Percentiles rank a stretch among this genome's conserved stretches.
Evolutionary conservation across 2,329 filamentous ascomycete species (phyloP).

Genomic region (Aspergillus sp.): DNA sequence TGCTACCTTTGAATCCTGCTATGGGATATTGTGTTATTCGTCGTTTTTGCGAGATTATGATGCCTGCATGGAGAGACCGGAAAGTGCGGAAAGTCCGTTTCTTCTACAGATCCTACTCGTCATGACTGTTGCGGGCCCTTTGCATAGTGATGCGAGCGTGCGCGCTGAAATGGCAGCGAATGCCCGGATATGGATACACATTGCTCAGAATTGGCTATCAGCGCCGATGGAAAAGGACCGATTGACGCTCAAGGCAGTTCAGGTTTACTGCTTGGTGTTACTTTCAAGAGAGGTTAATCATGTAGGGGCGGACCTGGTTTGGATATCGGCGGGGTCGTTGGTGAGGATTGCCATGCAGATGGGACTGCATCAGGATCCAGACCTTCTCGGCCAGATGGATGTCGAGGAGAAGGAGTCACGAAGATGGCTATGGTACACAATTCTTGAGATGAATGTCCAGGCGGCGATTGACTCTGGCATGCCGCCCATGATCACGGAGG

Average conservation of each 20-base stretch:
- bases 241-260: constrained; percentile 15
- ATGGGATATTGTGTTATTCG: constrained; percentile 27
- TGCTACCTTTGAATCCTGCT: constrained; percentile 27
- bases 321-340: constrained; percentile 33
- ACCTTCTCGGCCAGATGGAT: constrained; percentile 19
- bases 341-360: constrained; percentile 31
- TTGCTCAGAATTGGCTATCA: constrained; percentile 22
- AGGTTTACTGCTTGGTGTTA: constrained; percentile 20
- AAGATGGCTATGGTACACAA: constrained; percentile 35
- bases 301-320: constrained; percentile 32
- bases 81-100: constrained; percentile 8
- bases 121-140: constrained; percentile 13
- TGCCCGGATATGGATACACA: constrained; percentile 13
- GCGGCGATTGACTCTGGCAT: constrained; percentile 31
- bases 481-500: constrained; percentile 27
- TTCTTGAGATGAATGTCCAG: constrained; percentile 36
- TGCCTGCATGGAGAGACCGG: constrained; percentile 13
- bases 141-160: constrained; percentile 10
- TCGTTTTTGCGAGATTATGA: constrained; percentile 29
- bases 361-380: constrained; percentile 33
- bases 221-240: constrained; percentile 23
- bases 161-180: constrained; percentile 11
- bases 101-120: constrained; percentile 25
- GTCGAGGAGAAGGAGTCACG: constrained; percentile 25
- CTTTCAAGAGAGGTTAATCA: constrained; percentile 17